These are phyloP conservation scores for Candida sanyaensis DNA, from an alignment of 1,139 yeast species.

Conservation along the genomic window DNA sequence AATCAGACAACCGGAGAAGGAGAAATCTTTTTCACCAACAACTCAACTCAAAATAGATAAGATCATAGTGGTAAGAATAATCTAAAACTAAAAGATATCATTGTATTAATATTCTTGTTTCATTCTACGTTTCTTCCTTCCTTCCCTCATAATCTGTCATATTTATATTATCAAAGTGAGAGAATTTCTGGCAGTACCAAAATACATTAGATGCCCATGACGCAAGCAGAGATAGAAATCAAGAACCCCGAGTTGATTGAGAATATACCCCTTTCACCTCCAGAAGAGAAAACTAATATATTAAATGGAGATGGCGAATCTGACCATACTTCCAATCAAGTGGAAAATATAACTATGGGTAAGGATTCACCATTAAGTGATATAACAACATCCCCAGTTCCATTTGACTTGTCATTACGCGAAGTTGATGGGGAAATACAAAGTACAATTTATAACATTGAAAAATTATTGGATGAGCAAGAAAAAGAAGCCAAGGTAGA, in stretches of 20 bases:
- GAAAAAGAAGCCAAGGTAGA: not conserved
- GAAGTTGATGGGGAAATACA: slow-evolving; percentile 11
- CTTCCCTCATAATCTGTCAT: not conserved
- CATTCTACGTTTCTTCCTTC: not conserved
- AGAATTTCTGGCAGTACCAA: not conserved
- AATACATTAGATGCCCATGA: slow-evolving; percentile 1
- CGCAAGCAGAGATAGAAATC: slow-evolving; percentile 7
- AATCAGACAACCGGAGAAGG: slow-evolving; percentile 2
- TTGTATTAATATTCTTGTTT: not conserved
- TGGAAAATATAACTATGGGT: slow-evolving; percentile 13
- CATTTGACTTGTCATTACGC: slow-evolving; percentile 23
- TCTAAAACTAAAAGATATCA: not conserved
- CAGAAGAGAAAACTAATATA: not conserved
- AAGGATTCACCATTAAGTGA: slow-evolving; percentile 42
- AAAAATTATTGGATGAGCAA: slow-evolving; percentile 4
- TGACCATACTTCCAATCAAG: slow-evolving; percentile 3
- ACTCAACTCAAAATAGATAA: not conserved
- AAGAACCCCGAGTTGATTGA: slow-evolving; percentile 5
- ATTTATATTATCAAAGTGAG: not conserved
- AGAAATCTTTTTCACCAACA: not conserved
- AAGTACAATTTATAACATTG: slow-evolving; percentile 4
- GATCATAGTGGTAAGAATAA: not conserved
- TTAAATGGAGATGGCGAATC: slow-evolving; percentile 5
- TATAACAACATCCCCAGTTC: slow-evolving; percentile 43
- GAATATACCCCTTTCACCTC: slow-evolving; percentile 2